These are phyloP conservation scores for Trifolium dubium DNA, from an alignment of 306 rosid species.

Conservation along the genomic window DNA sequence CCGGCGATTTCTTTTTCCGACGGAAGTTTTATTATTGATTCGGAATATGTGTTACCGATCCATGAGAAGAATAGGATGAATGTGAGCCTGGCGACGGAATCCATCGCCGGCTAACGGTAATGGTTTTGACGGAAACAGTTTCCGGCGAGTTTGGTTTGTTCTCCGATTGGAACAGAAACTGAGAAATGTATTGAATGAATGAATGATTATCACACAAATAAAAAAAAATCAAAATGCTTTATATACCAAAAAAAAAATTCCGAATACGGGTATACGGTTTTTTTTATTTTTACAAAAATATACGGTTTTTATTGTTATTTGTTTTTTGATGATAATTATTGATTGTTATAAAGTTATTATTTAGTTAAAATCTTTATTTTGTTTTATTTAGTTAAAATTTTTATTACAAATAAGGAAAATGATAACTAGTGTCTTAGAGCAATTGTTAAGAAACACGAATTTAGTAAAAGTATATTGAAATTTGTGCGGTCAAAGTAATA, in stretches of 20 bases:
- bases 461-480: too few species aligned
- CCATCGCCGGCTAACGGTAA: slow-evolving; percentile 55
- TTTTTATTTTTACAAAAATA: too few species aligned
- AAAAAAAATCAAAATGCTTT: background rate
- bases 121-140: slow-evolving; percentile 24
- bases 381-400: too few species aligned
- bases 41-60: slow-evolving; percentile 37
- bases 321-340: too few species aligned
- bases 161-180: background rate
- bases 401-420: too few species aligned
- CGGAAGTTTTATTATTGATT: slow-evolving; percentile 44
- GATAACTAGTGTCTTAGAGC: too few species aligned
- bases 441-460: too few species aligned
- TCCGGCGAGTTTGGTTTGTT: slow-evolving; percentile 29
- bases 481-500: too few species aligned
- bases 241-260: background rate
- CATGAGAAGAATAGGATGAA: slow-evolving; percentile 24
- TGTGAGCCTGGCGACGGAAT: slow-evolving; percentile 3
- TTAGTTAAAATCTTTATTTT: too few species aligned
- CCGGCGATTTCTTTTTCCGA: slow-evolving; percentile 37
- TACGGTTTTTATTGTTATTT: too few species aligned
- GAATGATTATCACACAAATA: background rate
- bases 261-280: too few species aligned
- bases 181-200: background rate
- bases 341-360: too few species aligned